phyloP scores from a whole-genome alignment of 495 filamentous ascomycete genomes.

The Hyphodiscus hymeniophilus region DNA sequence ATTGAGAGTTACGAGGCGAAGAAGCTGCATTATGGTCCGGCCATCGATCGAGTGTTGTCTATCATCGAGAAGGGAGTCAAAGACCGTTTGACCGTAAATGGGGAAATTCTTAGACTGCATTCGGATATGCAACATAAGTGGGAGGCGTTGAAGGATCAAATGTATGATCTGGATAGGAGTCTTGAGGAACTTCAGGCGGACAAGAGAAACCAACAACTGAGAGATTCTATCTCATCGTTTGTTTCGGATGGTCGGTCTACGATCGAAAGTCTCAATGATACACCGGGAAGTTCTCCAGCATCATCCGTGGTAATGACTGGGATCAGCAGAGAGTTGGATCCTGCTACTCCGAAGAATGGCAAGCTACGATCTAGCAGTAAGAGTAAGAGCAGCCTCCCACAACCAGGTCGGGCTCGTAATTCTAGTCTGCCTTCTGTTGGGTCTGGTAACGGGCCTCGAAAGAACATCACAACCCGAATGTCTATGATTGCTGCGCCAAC shows the following conservation, averaged over 20 bases:
- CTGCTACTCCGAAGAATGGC: constrained; percentile 34
- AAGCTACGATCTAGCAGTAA: constrained; percentile 32
- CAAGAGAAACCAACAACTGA: constrained; percentile 60
- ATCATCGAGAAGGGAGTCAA: constrained; percentile 91
- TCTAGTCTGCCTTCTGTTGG: constrained; percentile 6
- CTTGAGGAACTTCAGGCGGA: constrained; percentile 65
- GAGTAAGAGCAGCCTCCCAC: constrained; percentile 29
- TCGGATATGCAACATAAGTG: constrained; percentile 73
- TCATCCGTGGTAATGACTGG: constrained; percentile 72
- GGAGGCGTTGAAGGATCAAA: constrained; percentile 64
- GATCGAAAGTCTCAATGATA: constrained; percentile 62
- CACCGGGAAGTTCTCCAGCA: constrained; percentile 82
- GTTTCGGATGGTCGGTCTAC: constrained; percentile 79
- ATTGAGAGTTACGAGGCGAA: constrained; percentile 93
- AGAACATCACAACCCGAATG: constrained; percentile 22
- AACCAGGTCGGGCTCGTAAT: constrained; percentile 25
- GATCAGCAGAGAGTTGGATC: constrained; percentile 36
- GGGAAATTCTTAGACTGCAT: constrained; percentile 80
- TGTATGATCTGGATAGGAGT: constrained; percentile 62
- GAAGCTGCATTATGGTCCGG: constrained; percentile 89
- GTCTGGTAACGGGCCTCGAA: constrained; percentile 11
- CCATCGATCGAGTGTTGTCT: constrained; percentile 79
- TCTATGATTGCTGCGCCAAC: constrained; percentile 31
- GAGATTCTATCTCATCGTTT: constrained; percentile 91
- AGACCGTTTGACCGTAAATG: constrained; percentile 87